A percentile compares a stretch with the other conserved stretches of the same genome.
phyloP scores from a whole-genome alignment of 1,284 basidiomycete genomes.

The Moesziomyces aphidis region DNA sequence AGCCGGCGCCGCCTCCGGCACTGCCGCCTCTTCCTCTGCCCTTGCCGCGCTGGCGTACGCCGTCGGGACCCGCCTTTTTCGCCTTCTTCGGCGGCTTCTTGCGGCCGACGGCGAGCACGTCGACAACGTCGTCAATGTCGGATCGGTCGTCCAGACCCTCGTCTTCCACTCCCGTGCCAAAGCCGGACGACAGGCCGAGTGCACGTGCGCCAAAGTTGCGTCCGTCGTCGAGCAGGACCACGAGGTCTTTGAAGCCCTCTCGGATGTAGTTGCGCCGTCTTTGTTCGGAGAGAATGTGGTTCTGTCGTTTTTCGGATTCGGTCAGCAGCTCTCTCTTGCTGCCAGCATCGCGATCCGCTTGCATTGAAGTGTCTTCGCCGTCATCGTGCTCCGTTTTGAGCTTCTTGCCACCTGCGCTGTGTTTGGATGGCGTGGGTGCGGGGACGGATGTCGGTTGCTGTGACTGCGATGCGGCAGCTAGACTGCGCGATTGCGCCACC shows the following conservation, averaged over 20 bases:
- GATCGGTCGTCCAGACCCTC: constrained; percentile 64
- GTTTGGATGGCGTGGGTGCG: neutral
- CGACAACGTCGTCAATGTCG: constrained; percentile 58
- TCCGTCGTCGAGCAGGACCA: constrained; percentile 63
- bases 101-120: constrained; percentile 42
- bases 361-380: constrained; percentile 10
- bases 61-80: constrained; percentile 48
- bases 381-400: constrained; percentile 55
- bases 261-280: constrained; percentile 65
- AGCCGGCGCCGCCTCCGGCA: constrained; percentile 63
- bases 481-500: constrained; percentile 2
- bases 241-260: constrained; percentile 65
- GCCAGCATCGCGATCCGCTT: constrained; percentile 10
- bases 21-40: constrained; percentile 63
- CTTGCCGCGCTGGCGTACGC: constrained; percentile 55
- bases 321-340: constrained; percentile 56
- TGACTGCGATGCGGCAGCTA: constrained; percentile 10
- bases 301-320: constrained; percentile 61
- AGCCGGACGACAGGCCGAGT: constrained; percentile 61
- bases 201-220: constrained; percentile 64
- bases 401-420: constrained; percentile 45
- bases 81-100: constrained; percentile 56
- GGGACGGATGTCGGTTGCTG: constrained; percentile 10
- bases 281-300: constrained; percentile 65
- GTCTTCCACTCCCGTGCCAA: constrained; percentile 66